Evolutionary conservation across 371 early-diverging fungal species (phyloP).

Genomic region (Mortierella polycephala): DNA sequence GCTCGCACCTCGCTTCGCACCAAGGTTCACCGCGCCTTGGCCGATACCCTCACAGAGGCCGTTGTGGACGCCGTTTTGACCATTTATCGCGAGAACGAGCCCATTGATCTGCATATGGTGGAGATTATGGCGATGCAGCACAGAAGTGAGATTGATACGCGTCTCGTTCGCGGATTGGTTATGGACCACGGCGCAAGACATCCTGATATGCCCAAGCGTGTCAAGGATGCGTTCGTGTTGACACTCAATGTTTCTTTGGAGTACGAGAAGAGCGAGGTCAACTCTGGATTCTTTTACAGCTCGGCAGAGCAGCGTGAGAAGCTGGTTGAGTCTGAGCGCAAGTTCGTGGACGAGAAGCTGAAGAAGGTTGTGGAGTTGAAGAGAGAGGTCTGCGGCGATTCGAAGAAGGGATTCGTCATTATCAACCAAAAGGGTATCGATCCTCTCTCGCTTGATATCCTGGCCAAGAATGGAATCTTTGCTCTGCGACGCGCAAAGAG

Average conservation of each 20-base stretch:
- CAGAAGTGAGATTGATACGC: conserved; percentile 94
- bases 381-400: conserved; percentile 85
- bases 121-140: conserved; percentile 99
- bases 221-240: conserved; percentile 93
- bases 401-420: conserved; percentile 93
- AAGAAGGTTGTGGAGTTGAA: conserved; percentile 97
- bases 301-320: conserved; percentile 98
- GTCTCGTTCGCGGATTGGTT: conserved; percentile 97
- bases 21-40: conserved; percentile 92
- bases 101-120: conserved; percentile 99
- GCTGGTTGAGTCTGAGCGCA: conserved; percentile 98
- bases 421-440: conserved; percentile 99
- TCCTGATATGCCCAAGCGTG: conserved; percentile 99
- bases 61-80: conserved; percentile 97
- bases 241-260: conserved; percentile 99
- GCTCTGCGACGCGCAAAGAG: conserved; percentile 99
- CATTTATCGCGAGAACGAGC: conserved; percentile 79
- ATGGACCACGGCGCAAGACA: conserved; percentile 99
- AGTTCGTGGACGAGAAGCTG: conserved; percentile 95
- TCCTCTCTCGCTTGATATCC: conserved; percentile 97
- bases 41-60: conserved; percentile 94
- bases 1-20: conserved; percentile 97
- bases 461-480: conserved; percentile 96
- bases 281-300: conserved; percentile 99
- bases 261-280: conserved; percentile 99